These are phyloP conservation scores for Psilocybe cubensis DNA, from an alignment of 768 basidiomycete genomes.

Conservation along the genomic window DNA sequence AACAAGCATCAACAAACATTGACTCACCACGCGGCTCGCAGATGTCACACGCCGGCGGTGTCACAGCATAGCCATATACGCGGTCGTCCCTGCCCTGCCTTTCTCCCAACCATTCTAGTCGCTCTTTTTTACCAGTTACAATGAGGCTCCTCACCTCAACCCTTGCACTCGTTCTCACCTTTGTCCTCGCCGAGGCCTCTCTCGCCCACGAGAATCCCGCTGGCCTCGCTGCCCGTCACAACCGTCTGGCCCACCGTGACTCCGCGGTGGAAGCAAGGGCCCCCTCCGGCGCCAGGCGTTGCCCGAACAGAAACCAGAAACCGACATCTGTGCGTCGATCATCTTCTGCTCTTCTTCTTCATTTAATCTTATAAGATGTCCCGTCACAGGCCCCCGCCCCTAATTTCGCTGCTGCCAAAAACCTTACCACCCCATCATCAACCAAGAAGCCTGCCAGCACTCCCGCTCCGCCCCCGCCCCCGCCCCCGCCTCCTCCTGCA, in stretches of 20 bases:
- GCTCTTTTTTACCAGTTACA: slow-evolving; percentile 20
- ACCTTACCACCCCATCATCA: not conserved
- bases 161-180: slow-evolving; percentile 39
- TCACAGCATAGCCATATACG: slow-evolving; percentile 10
- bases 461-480: slow-evolving; percentile 5
- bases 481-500: slow-evolving; percentile 5
- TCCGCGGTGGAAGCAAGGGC: slow-evolving; percentile 19
- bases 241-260: slow-evolving; percentile 34
- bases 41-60: slow-evolving; percentile 17
- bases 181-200: slow-evolving; percentile 35
- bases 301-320: slow-evolving; percentile 24
- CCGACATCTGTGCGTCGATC: slow-evolving; percentile 3
- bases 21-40: slow-evolving; percentile 24
- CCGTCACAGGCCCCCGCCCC: slow-evolving; percentile 1
- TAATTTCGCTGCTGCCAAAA: slow-evolving; percentile 10
- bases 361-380: slow-evolving; percentile 2
- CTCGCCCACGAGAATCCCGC: slow-evolving; percentile 29
- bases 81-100: slow-evolving; percentile 9
- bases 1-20: slow-evolving; percentile 18
- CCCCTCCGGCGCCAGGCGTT: slow-evolving; percentile 22
- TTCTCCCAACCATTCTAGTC: slow-evolving; percentile 14
- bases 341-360: not conserved
- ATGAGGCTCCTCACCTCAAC: slow-evolving; percentile 51
- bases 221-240: slow-evolving; percentile 38
- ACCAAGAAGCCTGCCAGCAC: slow-evolving; percentile 13